Percentiles rank a stretch among this genome's conserved stretches.
Conservation (phyloP, 1,284 basidiomycete species). For the Athelia psychrophila region DNA sequence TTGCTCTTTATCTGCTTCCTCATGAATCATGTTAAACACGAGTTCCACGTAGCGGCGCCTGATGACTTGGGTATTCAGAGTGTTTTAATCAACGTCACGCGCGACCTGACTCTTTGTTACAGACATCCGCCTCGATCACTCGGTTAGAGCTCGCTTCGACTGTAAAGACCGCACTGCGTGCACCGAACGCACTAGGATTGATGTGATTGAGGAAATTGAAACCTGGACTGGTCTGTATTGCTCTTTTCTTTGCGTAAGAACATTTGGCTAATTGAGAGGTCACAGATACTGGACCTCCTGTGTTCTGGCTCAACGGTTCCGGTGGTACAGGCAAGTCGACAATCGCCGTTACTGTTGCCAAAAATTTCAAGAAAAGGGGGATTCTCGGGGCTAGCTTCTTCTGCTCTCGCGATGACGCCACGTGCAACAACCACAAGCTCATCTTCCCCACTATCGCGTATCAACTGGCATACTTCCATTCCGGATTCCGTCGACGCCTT, state of each 20-base stretch:
- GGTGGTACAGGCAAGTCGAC: background rate
- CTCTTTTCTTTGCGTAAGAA: background rate
- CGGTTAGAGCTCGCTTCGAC: background rate
- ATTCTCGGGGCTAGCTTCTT: constrained; percentile 2
- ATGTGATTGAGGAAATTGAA: background rate
- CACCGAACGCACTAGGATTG: background rate
- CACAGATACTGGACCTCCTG: background rate
- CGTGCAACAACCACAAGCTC: background rate
- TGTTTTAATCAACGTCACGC: too few species aligned
- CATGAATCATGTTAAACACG: too few species aligned
- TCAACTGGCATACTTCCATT: background rate
- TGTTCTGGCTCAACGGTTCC: background rate
- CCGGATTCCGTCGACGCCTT: background rate
- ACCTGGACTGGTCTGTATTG: background rate
- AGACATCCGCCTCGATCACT: too few species aligned
- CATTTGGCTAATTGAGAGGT: background rate
- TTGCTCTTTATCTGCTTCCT: too few species aligned
- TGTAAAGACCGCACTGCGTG: background rate
- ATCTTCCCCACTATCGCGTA: background rate
- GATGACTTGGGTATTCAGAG: too few species aligned
- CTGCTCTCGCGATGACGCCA: background rate
- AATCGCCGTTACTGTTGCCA: background rate
- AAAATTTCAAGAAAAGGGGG: background rate
- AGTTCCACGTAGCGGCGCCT: too few species aligned
- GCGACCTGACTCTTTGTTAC: too few species aligned